Conservation (phyloP, 345 rosid species). For the Linum lewisii region DNA sequence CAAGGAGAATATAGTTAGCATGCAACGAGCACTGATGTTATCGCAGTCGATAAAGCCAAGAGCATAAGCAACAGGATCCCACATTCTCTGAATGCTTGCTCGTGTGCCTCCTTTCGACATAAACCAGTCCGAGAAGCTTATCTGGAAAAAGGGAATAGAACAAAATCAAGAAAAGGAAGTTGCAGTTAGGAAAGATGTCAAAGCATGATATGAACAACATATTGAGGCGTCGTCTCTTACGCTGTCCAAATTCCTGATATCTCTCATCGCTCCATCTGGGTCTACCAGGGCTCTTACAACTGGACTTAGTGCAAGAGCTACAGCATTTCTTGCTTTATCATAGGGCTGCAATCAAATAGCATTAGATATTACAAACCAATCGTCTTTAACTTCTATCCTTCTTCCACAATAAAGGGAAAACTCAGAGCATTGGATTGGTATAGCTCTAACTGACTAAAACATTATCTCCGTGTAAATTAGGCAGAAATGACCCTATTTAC, state of each 20-base stretch:
- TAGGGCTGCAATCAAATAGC: conserved; percentile 43
- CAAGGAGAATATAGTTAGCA: conserved; percentile 96
- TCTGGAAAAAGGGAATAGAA: conserved; percentile 33
- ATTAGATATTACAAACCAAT: conserved; percentile 4
- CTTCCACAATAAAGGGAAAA: no score
- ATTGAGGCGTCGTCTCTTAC: conserved; percentile 30
- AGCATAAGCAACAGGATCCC: conserved; percentile 99
- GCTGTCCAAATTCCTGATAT: conserved; percentile 75
- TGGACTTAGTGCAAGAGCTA: conserved; percentile 94
- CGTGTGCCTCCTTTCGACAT: conserved; percentile 93
- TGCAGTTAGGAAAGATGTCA: not conserved
- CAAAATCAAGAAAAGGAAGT: not conserved
- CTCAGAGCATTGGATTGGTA: no score
- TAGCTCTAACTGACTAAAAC: no score
- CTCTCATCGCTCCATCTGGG: conserved; percentile 89
- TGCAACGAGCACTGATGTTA: conserved; percentile 97
- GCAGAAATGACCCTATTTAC: not conserved
- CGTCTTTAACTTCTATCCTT: not conserved
- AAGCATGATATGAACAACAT: conserved; percentile 6
- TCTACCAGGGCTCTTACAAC: conserved; percentile 81
- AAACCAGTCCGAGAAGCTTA: conserved; percentile 99
- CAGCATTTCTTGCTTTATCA: conserved; percentile 87
- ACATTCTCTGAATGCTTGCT: conserved; percentile 83
- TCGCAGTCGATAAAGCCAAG: conserved; percentile 98
- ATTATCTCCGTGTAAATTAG: not conserved